Conservation (phyloP, 2,329 filamentous ascomycete species). For the Cladosporium sp. region DNA sequence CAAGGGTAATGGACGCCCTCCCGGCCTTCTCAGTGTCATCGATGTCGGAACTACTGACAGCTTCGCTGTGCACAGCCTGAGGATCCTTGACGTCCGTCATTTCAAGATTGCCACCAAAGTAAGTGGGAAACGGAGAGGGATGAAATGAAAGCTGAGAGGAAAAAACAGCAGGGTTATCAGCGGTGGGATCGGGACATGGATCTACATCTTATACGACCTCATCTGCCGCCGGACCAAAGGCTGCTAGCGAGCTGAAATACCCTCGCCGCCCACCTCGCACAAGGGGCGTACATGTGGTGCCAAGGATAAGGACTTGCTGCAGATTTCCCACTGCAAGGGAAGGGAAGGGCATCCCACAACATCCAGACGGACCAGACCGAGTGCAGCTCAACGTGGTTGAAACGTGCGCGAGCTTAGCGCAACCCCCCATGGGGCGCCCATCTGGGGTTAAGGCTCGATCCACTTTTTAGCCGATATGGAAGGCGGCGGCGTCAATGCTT, state of each 20-base stretch:
- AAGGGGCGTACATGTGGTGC: neutral
- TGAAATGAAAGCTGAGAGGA: neutral
- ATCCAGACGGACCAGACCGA: neutral
- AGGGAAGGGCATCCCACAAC: neutral
- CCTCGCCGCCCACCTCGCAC: slow-evolving; percentile 7
- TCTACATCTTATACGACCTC: slow-evolving; percentile 15
- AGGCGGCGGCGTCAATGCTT: slow-evolving; percentile 4
- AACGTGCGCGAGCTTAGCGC: slow-evolving; percentile 5
- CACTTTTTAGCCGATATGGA: slow-evolving; percentile 16
- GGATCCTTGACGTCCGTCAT: slow-evolving; percentile 16
- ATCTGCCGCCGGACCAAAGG: slow-evolving; percentile 13
- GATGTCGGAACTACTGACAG: slow-evolving; percentile 14
- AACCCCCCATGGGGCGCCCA: slow-evolving; percentile 11
- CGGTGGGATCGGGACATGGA: neutral
- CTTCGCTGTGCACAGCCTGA: slow-evolving; percentile 8
- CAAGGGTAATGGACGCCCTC: neutral
- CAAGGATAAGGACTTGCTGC: neutral
- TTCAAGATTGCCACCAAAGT: neutral
- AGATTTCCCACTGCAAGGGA: slow-evolving; percentile 7
- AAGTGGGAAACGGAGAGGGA: neutral
- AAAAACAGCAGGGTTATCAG: neutral
- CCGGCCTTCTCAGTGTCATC: slow-evolving; percentile 7
- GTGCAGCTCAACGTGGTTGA: neutral
- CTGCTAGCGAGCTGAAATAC: slow-evolving; percentile 12
- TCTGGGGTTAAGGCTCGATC: slow-evolving; percentile 2